Conservation (phyloP, 345 rosid genomes). For the Lepidium africanum region DNA sequence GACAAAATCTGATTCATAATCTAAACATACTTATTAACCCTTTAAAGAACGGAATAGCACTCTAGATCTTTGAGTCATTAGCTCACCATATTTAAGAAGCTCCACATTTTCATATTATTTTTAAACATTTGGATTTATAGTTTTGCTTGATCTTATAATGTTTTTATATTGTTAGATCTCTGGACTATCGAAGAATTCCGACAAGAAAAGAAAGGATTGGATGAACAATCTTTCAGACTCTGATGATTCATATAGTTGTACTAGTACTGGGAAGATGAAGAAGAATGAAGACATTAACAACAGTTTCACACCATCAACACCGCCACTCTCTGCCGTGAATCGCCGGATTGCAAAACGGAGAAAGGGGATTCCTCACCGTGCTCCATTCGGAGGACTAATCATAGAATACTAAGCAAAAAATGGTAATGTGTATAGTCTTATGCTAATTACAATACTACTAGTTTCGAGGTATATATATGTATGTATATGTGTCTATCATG, state of each 20-base stretch:
- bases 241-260: slow-evolving; percentile 67
- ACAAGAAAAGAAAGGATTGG: slow-evolving; percentile 41
- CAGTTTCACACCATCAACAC: slow-evolving; percentile 79
- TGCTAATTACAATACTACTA: slow-evolving; percentile 15
- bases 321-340: slow-evolving; percentile 55
- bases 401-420: slow-evolving; percentile 55
- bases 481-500: neutral
- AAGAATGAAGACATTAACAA: slow-evolving; percentile 25
- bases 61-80: too few species aligned
- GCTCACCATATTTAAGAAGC: too few species aligned
- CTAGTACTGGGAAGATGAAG: slow-evolving; percentile 44
- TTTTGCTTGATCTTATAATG: neutral
- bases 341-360: slow-evolving; percentile 62
- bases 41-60: too few species aligned
- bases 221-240: slow-evolving; percentile 48
- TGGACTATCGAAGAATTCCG: slow-evolving; percentile 52
- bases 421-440: slow-evolving; percentile 13
- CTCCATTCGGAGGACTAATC: slow-evolving; percentile 81
- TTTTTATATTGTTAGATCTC: slow-evolving; percentile 36
- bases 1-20: too few species aligned
- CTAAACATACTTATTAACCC: too few species aligned
- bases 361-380: slow-evolving; percentile 90
- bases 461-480: neutral
- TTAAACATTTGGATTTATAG: too few species aligned
- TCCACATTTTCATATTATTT: too few species aligned